Evolutionary conservation across 345 rosid species (phyloP), one percentile per base, ranked within the genome.

Genomic region (Eucalyptus dawsonii): DNA sequence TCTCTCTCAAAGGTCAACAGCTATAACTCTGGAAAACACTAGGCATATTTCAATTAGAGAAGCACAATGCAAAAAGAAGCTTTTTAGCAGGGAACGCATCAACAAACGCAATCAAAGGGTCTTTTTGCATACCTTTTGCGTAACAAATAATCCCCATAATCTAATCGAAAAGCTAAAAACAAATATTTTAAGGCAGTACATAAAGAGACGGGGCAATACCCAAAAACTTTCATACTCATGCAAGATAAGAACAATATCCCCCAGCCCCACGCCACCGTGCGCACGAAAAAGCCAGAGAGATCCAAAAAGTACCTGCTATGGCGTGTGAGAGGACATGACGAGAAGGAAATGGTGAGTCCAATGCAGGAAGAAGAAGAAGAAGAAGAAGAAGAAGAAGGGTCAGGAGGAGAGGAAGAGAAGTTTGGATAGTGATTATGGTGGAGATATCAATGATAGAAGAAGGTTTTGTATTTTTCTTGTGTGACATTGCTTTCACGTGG

Each of bases 21-120:
- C 91, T 88, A 81, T 51, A 90, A 93, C 92, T 25, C 94, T 92
- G 92, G 54, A 85, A 86, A 88, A 72, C 45, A 37, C 81, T 19
- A 72, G 45, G 81, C 45, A 19, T 72, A 72, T 72, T 72, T 22
- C 45, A 72, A 88, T 62, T 86, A 91, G 91, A 92, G 88, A 89
- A 91, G 89, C 88, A 72, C 25, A 88, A 89, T 87, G 87, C 87
- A 90, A 54, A 51, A 49, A 72, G 53, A 80, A 86, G 85, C 92
- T 88, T 93, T 91, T 85, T 22, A 85, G 89, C 88, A 87, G 86
- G 56, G 88, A 88, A 19, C 15, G 22, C 88, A 53, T 87, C 86
- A 45, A 90, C 91, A 81, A 93, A 91, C 96, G 95, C 95, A 93
- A 96, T 94, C 90, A 93, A 92, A 91, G 94, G 96, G 89, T 80